Evolutionary conservation across 2,329 filamentous ascomycete genomes (phyloP), one percentile per base, ranked within the genome.

Genomic region (Neocucurbitaria cava): DNA sequence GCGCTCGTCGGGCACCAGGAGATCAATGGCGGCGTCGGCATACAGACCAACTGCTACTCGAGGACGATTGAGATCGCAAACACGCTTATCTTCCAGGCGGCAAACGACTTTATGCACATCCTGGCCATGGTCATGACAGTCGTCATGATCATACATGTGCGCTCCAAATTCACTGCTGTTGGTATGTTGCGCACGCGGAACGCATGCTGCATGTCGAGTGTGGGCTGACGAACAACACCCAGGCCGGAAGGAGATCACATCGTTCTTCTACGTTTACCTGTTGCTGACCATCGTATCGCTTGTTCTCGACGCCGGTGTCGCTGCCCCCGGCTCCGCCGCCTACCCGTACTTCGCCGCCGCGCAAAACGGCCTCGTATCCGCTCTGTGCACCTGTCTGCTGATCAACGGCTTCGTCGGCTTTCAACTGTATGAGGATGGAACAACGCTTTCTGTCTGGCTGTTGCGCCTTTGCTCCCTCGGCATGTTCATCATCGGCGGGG

Each of bases 381-480:
- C 95, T 0, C 84, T 96, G 24, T 89, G 95, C 73, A 94, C 92
- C 23, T 96, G 90, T 74, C 82, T 99, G 51, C 81, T 98, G 67
- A 93, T 99, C 81, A 98, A 98, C 76, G 95, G 95, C 39, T 99
- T 99, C 71, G 94, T 99, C 49, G 95, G 95, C 30, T 99, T 99
- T 78, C 95, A 98, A 78, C 83, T 99, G 11, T 99, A 99, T 76
- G 95, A 99, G 77, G 95, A 99, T 70, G 95, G 95, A 46, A 99
- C 95, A 1, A 89, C 89, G 1, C 81, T 98, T 36, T 97, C 93
- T 0, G 88, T 99, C 39, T 99, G 95, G 95, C 87, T 97, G 66
- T 81, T 99, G 58, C 88, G 94, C 48, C 78, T 91, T 26, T 88
- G 86, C 72, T 96, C 91, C 1, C 78, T 89, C 15, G 85, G 82